Conservation (phyloP, 1,284 basidiomycete genomes). For the Kwoniella shivajii region DNA sequence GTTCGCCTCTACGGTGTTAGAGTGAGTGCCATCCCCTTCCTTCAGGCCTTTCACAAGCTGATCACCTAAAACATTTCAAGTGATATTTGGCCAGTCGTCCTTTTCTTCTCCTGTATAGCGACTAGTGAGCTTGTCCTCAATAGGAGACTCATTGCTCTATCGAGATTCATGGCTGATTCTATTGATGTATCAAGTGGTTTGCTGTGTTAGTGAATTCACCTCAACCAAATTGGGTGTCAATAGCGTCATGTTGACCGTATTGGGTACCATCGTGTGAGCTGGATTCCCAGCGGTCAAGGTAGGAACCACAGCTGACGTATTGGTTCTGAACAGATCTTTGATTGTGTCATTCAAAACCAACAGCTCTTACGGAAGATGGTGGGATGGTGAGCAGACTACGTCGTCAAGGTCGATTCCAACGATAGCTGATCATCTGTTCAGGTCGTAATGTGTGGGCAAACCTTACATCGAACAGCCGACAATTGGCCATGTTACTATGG, state of each 20-base stretch:
- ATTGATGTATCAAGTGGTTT: constrained; percentile 28
- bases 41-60: background rate
- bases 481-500: constrained; percentile 32
- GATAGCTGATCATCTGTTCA: background rate
- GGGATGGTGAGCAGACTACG: constrained; percentile 30
- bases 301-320: background rate
- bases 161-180: background rate
- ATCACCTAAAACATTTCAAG: constrained; percentile 15
- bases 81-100: constrained; percentile 38
- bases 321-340: constrained; percentile 22
- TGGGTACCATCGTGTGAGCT: constrained; percentile 40
- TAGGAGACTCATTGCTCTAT: background rate
- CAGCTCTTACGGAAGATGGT: constrained; percentile 38
- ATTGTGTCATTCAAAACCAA: constrained; percentile 44
- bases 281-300: background rate
- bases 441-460: constrained; percentile 38
- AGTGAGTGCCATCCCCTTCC: constrained; percentile 23
- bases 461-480: constrained; percentile 31
- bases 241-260: constrained; percentile 32
- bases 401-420: background rate
- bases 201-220: constrained; percentile 29
- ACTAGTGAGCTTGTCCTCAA: constrained; percentile 30
- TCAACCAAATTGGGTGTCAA: constrained; percentile 28
- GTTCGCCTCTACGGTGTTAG: constrained; percentile 36
- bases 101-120: constrained; percentile 37